Evolutionary conservation across 495 filamentous ascomycete genomes (phyloP), one percentile per base, ranked within the genome.

Genomic region (Penicillium roqueforti): DNA sequence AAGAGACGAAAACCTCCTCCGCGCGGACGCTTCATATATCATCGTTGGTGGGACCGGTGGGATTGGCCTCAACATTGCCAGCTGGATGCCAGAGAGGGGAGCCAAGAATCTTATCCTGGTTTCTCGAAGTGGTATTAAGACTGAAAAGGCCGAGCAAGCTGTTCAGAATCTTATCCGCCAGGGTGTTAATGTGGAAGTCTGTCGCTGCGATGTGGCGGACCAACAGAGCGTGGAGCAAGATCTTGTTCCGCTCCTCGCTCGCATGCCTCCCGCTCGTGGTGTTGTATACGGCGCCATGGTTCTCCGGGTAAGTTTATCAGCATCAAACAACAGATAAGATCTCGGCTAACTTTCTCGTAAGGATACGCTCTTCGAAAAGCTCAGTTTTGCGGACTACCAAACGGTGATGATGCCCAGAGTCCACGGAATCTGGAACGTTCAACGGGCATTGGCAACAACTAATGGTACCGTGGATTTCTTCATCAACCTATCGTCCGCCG

Each of bases 21-120:
- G 43, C 4, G 31, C 52, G 22, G 65, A 78, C 42, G 71, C 56
- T 0, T 70, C 68, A 0, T 80, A 81, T 41, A 54, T 82, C 0
- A 66, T 81, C 16, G 66, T 76, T 4, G 80, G 79, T 22, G 79
- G 76, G 2, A 61, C 78, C 1, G 83, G 84, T 10, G 86, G 84
- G 10, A 73, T 89, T 10, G 85, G 85, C 18, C 72, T 78, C 41
- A 75, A 79, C 42, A 74, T 88, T 52, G 68, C 82, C 1, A 71
- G 67, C 2, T 86, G 81, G 82, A 77, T 89, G 73, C 77, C 77
- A 9, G 57, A 70, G 16, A 76, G 79, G 32, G 84, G 84, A 8
- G 86, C 84, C 9, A 69, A 68, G 28, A 71, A 80, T 55, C 59
- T 89, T 16, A 71, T 84, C 5, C 73, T 87, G 6, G 51, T 74